phyloP scores from a whole-genome alignment of 2,329 filamentous ascomycete species.

The Alternaria gansuensis region DNA sequence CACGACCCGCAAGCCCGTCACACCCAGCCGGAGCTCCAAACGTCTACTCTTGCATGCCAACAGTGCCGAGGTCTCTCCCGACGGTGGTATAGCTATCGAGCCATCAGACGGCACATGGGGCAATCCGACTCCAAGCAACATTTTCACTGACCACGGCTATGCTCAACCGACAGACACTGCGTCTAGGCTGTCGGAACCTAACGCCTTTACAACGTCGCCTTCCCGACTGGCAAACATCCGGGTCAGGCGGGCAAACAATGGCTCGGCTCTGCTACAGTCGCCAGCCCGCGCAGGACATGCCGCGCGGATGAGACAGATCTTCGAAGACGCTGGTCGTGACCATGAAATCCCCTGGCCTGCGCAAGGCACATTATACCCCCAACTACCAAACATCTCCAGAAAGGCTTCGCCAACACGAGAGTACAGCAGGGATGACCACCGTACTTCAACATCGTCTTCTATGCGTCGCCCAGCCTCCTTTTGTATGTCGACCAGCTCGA shows the following conservation, averaged over 20 bases:
- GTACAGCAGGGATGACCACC: not conserved
- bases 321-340: slow-evolving; percentile 30
- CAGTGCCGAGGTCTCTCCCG: slow-evolving; percentile 5
- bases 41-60: not conserved
- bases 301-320: slow-evolving; percentile 43
- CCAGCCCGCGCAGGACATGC: slow-evolving; percentile 44
- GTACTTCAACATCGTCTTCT: not conserved
- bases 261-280: slow-evolving; percentile 33
- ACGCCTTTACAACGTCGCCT: slow-evolving; percentile 8
- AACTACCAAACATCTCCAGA: slow-evolving; percentile 39
- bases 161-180: not conserved
- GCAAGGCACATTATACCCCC: slow-evolving; percentile 28
- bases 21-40: slow-evolving; percentile 12
- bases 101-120: slow-evolving; percentile 1
- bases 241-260: slow-evolving; percentile 34
- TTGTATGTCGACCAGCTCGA: slow-evolving; percentile 10
- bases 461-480: slow-evolving; percentile 7
- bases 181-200: not conserved
- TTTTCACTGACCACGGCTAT: not conserved
- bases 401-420: slow-evolving; percentile 16
- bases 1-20: slow-evolving; percentile 12
- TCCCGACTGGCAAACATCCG: slow-evolving; percentile 34
- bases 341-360: slow-evolving; percentile 2
- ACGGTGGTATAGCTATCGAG: slow-evolving; percentile 14
- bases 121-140: not conserved